Base-by-base conservation (phyloP, 2,329 filamentous ascomycete genomes). In the Fusarium beomiforme region DNA sequence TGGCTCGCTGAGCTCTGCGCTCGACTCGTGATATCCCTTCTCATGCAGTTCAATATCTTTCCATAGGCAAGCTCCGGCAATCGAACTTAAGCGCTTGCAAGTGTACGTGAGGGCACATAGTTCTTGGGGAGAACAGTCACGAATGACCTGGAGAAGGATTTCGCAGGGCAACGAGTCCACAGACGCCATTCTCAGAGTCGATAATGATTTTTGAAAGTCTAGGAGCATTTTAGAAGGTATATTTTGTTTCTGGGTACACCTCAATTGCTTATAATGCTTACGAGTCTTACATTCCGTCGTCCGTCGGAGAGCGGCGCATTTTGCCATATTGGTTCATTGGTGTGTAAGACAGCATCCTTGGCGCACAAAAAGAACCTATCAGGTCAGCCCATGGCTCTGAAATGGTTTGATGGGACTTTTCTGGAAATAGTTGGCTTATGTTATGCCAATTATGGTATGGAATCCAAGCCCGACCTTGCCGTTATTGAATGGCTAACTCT, bases 21-120 rank as follows among this genome's bases (percentile, higher is more conserved):
- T 51, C 2, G 69, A 72, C 14, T 66, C 59, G 8, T 74, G 69
- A 19, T 73, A 71, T 4, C 63, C 60, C 2, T 14, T 26, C 8
- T 49, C 42, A 17, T 74, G 72, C 10, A 74, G 39, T 14, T 74
- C 69, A 10, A 74, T 69, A 5, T 63, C 50, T 6, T 13, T 21
- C 71, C 71, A 72, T 10, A 74, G 5, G 2, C 34, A 34, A 2
- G 41, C n/a, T 8, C 43, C 24, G 1, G 56, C 50, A 4, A 72
- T 7, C 5, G n/a, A 11, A 9, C 34, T 57, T 6, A 70, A 19
- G 5, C 47, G 37, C 17, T 34, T 70, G n/a, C 61, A 72, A 2
- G 46, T 59, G 4, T 43, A 44, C 8, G 13, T 61, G 5, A 73
- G 36, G 14, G n/a, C 19, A 6, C 57, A 67, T 24, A 67, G 6